phyloP scores from a whole-genome alignment of 2,329 filamentous ascomycete species.

The Aspergillus sp. region DNA sequence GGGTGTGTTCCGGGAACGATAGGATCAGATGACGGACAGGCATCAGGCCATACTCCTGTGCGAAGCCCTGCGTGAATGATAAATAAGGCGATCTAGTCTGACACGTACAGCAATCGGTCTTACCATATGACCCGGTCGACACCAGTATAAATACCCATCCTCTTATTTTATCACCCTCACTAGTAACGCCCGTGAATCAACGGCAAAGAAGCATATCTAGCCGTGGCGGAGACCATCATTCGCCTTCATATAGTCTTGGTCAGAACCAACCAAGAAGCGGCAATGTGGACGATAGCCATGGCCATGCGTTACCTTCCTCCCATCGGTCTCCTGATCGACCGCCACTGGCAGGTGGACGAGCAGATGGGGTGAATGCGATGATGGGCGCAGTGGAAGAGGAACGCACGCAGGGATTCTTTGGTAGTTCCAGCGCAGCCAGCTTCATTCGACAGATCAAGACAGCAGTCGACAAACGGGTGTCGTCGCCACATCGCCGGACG shows the following conservation, averaged over 20 bases:
- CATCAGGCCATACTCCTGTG: conserved; percentile 9
- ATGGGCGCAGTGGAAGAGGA: conserved; percentile 43
- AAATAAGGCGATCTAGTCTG: neutral
- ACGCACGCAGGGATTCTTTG: conserved; percentile 42
- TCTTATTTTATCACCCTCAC: neutral
- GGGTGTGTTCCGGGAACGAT: too few relatives aligned
- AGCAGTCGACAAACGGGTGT: conserved; percentile 33
- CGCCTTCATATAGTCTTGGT: conserved; percentile 1
- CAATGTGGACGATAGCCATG: neutral
- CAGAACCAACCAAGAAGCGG: neutral
- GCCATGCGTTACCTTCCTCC: neutral
- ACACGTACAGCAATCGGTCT: conserved; percentile 1
- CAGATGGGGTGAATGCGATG: conserved; percentile 42
- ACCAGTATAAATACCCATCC: neutral
- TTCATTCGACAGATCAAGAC: conserved; percentile 46
- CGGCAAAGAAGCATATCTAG: neutral
- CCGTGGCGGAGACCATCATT: neutral
- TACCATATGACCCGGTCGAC: conserved; percentile 1
- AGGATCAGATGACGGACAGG: neutral
- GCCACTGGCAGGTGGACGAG: neutral
- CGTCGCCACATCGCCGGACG: conserved; percentile 13
- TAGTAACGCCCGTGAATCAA: neutral
- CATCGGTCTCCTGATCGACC: neutral
- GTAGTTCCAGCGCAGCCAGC: conserved; percentile 44
- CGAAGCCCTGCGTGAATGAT: neutral